A percentile compares a stretch with the other conserved stretches of the same genome.
phyloP scores from a whole-genome alignment of 306 rosid genomes.

The Parietaria judaica region DNA sequence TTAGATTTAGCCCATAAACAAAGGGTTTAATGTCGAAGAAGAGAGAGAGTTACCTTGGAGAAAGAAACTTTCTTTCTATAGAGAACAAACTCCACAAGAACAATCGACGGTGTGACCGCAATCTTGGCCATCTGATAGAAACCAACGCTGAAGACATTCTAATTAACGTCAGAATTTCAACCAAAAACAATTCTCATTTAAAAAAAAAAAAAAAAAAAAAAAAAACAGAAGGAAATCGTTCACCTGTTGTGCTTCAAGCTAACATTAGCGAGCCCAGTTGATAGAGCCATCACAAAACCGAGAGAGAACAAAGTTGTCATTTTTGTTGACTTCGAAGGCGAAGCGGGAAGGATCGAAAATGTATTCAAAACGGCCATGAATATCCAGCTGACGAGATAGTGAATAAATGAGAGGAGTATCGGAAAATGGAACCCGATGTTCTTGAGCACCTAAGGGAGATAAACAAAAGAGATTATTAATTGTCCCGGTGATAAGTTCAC shows the following conservation, averaged over 20 bases:
- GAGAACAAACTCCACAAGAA: constrained; percentile 59
- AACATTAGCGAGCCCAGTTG: constrained; percentile 83
- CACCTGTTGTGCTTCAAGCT: constrained; percentile 91
- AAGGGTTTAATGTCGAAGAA: neutral
- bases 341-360: constrained; percentile 56
- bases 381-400: constrained; percentile 75
- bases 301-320: constrained; percentile 52
- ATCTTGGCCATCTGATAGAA: constrained; percentile 95
- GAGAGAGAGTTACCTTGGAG: constrained; percentile 35
- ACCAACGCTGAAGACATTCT: constrained; percentile 57
- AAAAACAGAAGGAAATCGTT: constrained; percentile 13
- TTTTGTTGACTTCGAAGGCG: constrained; percentile 56
- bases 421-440: constrained; percentile 67
- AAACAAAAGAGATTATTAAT: neutral
- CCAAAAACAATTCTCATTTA: constrained; percentile 4
- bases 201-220: too few relatives aligned
- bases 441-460: constrained; percentile 59
- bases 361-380: constrained; percentile 66
- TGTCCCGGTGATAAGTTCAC: too few relatives aligned
- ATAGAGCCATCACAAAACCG: constrained; percentile 76
- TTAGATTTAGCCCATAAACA: neutral
- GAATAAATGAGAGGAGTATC: constrained; percentile 66
- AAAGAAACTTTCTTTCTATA: constrained; percentile 59
- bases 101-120: constrained; percentile 77
- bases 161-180: constrained; percentile 19